A percentile compares a stretch with the other conserved stretches of the same genome.
These are phyloP conservation scores for Phytophthora pluvialis DNA, from an alignment of 352 stramenopile genomes.

Conservation along the genomic window DNA sequence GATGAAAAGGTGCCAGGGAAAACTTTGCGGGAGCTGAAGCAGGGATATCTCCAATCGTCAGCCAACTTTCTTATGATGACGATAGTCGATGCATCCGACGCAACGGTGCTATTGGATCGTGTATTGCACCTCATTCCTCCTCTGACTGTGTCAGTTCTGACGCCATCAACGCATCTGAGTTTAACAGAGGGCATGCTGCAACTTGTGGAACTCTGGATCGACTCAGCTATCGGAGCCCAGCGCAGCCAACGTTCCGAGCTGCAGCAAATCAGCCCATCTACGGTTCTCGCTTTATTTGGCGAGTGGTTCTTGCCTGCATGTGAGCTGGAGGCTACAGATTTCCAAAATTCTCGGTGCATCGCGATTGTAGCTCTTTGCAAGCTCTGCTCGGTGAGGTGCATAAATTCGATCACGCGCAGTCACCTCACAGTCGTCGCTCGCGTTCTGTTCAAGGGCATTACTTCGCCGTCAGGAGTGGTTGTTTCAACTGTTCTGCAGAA, in stretches of 20 bases:
- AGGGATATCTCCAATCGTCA: slow-evolving; percentile 74
- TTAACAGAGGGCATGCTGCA: slow-evolving; percentile 82
- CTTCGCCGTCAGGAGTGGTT: slow-evolving; percentile 70
- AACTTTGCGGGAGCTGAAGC: slow-evolving; percentile 62
- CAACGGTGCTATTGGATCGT: slow-evolving; percentile 80
- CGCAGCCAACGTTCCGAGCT: slow-evolving; percentile 59
- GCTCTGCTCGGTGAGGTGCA: slow-evolving; percentile 72
- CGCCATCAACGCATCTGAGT: slow-evolving; percentile 68
- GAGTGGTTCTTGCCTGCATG: slow-evolving; percentile 90
- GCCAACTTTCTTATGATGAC: slow-evolving; percentile 75
- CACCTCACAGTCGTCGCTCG: slow-evolving; percentile 72
- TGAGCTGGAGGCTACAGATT: slow-evolving; percentile 70
- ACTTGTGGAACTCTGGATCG: slow-evolving; percentile 82
- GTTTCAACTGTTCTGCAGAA: slow-evolving; percentile 84
- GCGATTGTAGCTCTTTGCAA: slow-evolving; percentile 84
- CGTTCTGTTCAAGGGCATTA: slow-evolving; percentile 82
- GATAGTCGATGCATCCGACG: slow-evolving; percentile 60
- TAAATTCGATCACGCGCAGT: slow-evolving; percentile 61
- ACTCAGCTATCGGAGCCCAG: slow-evolving; percentile 74
- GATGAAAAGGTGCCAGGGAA: slow-evolving; percentile 40
- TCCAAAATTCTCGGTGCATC: slow-evolving; percentile 79
- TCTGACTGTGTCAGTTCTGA: slow-evolving; percentile 65
- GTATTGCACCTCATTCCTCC: slow-evolving; percentile 82
- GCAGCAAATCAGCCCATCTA: slow-evolving; percentile 82
- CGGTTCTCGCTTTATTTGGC: slow-evolving; percentile 81